phyloP scores from a whole-genome alignment of 192 early-diverging fungal species.

The Rhizophlyctis rosea region DNA sequence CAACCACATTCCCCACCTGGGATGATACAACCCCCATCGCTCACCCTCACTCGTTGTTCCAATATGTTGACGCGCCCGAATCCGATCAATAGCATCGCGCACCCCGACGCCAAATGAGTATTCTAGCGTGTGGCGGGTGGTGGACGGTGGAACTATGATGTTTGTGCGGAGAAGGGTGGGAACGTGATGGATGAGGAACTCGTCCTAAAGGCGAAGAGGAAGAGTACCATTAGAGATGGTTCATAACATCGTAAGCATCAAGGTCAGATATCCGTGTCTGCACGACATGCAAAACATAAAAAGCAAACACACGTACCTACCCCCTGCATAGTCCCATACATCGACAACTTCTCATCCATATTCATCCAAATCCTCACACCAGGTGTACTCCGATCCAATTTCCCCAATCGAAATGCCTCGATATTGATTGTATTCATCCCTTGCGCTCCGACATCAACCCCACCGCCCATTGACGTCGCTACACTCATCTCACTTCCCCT shows the following conservation, averaged over 20 bases:
- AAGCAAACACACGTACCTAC: conserved; percentile 8
- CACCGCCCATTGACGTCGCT: too few species aligned
- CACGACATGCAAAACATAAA: too few species aligned
- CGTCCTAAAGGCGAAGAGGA: conserved; percentile 28
- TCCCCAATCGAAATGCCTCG: conserved; percentile 30
- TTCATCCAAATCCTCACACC: conserved; percentile 33
- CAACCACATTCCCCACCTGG: conserved; percentile 30
- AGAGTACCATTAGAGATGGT: too few species aligned
- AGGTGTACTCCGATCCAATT: conserved; percentile 20
- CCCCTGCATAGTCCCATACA: conserved; percentile 27
- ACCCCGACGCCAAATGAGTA: conserved; percentile 22
- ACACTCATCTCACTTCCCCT: too few species aligned
- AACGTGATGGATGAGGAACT: conserved; percentile 27
- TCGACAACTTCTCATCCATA: not conserved
- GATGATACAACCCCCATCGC: conserved; percentile 29
- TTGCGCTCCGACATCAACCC: too few species aligned
- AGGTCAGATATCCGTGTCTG: too few species aligned
- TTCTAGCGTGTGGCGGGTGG: conserved; percentile 3
- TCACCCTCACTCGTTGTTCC: too few species aligned
- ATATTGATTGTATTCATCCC: too few species aligned
- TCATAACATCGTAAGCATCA: too few species aligned
- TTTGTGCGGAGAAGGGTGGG: conserved; percentile 14
- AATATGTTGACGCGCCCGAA: too few species aligned
- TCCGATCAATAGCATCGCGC: conserved; percentile 14
- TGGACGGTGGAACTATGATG: conserved; percentile 19